These are phyloP conservation scores for Irineochytrium annulatum DNA, from an alignment of 192 early-diverging fungal species.

Conservation along the genomic window DNA sequence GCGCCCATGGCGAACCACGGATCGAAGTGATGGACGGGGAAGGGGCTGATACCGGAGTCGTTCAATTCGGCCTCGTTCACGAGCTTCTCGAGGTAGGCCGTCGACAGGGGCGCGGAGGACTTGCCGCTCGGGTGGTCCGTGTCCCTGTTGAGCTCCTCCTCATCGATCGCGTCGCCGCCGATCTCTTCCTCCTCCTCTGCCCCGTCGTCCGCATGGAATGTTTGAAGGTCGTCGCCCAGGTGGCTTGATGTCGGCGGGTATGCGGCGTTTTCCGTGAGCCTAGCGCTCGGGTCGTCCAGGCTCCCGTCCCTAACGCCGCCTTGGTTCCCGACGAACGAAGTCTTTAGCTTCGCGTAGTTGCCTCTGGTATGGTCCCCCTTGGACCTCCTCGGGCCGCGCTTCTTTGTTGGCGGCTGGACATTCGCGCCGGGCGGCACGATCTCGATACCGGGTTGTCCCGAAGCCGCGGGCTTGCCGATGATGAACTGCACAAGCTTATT, in stretches of 20 bases:
- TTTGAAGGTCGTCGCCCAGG: too few relatives aligned
- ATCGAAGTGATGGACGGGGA: conserved; percentile 48
- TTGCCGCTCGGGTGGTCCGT: conserved; percentile 8
- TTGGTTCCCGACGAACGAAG: neutral
- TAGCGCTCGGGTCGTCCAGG: neutral
- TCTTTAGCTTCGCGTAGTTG: too few relatives aligned
- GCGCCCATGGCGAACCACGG: conserved; percentile 46
- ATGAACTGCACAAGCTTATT: conserved; percentile 31
- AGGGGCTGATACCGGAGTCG: conserved; percentile 41
- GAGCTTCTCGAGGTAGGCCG: conserved; percentile 37
- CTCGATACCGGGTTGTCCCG: neutral
- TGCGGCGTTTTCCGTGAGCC: neutral
- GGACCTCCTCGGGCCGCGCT: conserved; percentile 1
- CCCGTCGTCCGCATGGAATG: neutral
- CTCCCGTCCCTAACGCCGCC: neutral
- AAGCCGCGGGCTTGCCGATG: neutral
- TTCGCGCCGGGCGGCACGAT: too few relatives aligned
- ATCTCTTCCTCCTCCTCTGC: conserved; percentile 8
- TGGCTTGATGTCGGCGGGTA: too few relatives aligned
- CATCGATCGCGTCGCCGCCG: neutral
- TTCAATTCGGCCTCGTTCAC: conserved; percentile 44
- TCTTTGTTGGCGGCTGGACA: too few relatives aligned
- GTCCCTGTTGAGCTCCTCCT: neutral
- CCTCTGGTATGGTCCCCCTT: neutral
- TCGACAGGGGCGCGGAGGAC: conserved; percentile 28